These are phyloP conservation scores for Tetrapyrgos nigripes DNA, from an alignment of 1,284 basidiomycete species.

Conservation along the genomic window DNA sequence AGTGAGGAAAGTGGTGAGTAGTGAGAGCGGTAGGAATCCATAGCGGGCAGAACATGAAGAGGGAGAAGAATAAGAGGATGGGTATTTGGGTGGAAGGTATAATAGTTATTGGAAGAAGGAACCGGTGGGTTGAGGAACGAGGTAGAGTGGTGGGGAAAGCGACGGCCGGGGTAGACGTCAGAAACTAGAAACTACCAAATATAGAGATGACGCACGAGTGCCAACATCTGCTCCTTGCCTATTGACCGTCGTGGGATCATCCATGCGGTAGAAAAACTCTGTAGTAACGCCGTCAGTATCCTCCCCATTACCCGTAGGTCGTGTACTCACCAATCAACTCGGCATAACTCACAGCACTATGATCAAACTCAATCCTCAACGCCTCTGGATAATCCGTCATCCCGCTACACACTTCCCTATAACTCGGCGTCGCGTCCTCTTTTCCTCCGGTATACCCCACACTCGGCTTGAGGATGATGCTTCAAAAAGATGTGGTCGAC, in stretches of 20 bases:
- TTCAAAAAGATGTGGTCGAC: slow-evolving; percentile 89
- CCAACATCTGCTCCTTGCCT: slow-evolving; percentile 81
- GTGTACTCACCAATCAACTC: slow-evolving; percentile 76
- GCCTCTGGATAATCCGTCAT: slow-evolving; percentile 92
- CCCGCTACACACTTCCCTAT: slow-evolving; percentile 83
- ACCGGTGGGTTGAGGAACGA: no score
- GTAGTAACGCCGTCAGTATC: slow-evolving; percentile 15
- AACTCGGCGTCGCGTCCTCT: slow-evolving; percentile 61
- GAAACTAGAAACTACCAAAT: neutral
- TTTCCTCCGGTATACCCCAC: slow-evolving; percentile 88
- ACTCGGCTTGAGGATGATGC: slow-evolving; percentile 73
- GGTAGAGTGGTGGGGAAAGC: no score
- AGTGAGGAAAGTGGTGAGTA: no score
- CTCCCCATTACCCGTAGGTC: no score
- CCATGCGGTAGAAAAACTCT: slow-evolving; percentile 95
- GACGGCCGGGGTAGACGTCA: neutral
- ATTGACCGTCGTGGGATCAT: slow-evolving; percentile 90
- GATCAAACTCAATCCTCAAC: slow-evolving; percentile 87
- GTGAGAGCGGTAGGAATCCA: neutral
- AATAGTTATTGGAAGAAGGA: no score
- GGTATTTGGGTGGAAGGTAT: no score
- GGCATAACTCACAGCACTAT: slow-evolving; percentile 76
- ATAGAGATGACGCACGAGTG: slow-evolving; percentile 62
- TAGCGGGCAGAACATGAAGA: neutral
- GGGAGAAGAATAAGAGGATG: no score